phyloP scores from a whole-genome alignment of 208 protist species.

The Trypanosoma brucei region DNA sequence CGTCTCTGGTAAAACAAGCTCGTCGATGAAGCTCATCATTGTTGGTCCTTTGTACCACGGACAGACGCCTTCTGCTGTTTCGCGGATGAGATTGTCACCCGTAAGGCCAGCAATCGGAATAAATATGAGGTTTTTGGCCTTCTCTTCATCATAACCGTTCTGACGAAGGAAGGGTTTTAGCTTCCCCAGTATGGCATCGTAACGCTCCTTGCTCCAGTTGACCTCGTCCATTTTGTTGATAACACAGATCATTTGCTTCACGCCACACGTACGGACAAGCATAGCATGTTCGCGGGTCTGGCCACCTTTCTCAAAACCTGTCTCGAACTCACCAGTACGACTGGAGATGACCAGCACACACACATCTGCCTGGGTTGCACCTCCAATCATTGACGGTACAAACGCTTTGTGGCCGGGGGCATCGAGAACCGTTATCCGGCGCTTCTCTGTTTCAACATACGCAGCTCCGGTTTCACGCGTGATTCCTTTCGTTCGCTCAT shows the following conservation, averaged over 20 bases:
- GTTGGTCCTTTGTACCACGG: conserved; percentile 91
- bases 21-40: conserved; percentile 91
- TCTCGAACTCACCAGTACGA: conserved; percentile 98
- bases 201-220: conserved; percentile 93
- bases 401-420: conserved; percentile 99
- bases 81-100: conserved; percentile 92
- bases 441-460: conserved; percentile 95
- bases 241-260: conserved; percentile 95
- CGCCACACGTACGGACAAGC: conserved; percentile 97
- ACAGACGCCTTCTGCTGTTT: conserved; percentile 54
- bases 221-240: conserved; percentile 99
- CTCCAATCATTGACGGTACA: conserved; percentile 99
- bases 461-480: conserved; percentile 97
- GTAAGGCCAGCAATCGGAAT: conserved; percentile 95
- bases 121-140: conserved; percentile 90
- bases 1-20: conserved; percentile 71
- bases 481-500: conserved; percentile 98
- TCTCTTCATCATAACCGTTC: conserved; percentile 90
- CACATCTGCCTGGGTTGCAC: conserved; percentile 97
- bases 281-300: conserved; percentile 99
- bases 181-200: conserved; percentile 93
- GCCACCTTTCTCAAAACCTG: conserved; percentile 98
- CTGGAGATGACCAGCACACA: conserved; percentile 98
- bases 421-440: conserved; percentile 98
- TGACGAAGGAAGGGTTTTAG: conserved; percentile 94